Evolutionary conservation across 192 early-diverging fungal genomes (phyloP), one percentile per base, ranked within the genome.

Genomic region (Linnemannia exigua): DNA sequence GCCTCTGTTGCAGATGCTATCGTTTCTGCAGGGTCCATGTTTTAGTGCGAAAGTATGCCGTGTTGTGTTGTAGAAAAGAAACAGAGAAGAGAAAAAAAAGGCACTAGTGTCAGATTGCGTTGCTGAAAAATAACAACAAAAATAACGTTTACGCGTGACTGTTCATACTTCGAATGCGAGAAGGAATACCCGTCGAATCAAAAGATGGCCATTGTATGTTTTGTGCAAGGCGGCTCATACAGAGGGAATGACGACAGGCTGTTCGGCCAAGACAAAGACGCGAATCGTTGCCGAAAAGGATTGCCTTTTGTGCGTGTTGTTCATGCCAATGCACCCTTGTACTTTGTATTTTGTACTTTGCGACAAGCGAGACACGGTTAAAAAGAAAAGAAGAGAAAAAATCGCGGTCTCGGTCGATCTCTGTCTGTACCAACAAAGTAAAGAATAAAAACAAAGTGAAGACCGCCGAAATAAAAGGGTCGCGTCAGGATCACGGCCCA

Each of bases 1-100:
- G 38, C 16, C 36, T 41, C 25, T 63, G 58, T 11, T 1, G 58
- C 31, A n/a, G n/a, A n/a, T 63, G 58, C 3, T 31, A 25, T 63
- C 9, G 58, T 63, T 63, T 63, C 58, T 63, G 58, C 58, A 63
- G 58, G 58, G 58, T 63, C 58, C 58, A 63, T 63, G 58, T 63
- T 63, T 63, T 63, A 63, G 58, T 63, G 28, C 28, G 11, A 54
- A 28, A 36, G 28, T 12, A 3, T 72, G n/a, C n/a, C n/a, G n/a
- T n/a, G n/a, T 50, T 52, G 70, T 63, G 11, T 63, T 31, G 28
- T 63, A 0, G 28, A 25, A 14, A 25, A 63, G 41, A 44, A n/a
- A n/a, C n/a, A n/a, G 41, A 44, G 41, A 44, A 44, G 41, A 28
- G 22, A 54, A 54, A 54, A 54, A 54, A 63, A 58, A n/a, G 15